phyloP scores from a whole-genome alignment of 2,329 filamentous ascomycete species.

The Fusarium mundagurra region DNA sequence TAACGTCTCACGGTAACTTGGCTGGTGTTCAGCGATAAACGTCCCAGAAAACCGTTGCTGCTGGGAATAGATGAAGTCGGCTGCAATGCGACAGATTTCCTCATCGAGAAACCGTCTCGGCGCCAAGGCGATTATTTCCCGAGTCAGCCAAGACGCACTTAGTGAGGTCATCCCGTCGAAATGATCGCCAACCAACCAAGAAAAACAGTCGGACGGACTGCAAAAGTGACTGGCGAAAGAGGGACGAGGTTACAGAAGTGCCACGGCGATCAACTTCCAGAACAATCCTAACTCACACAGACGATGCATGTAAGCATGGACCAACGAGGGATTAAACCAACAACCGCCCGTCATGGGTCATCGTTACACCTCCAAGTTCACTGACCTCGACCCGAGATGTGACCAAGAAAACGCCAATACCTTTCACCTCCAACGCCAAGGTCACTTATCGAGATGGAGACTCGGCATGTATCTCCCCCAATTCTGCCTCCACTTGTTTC shows the following conservation, averaged over 20 bases:
- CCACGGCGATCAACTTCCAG: constrained; percentile 21
- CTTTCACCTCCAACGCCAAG: constrained; percentile 14
- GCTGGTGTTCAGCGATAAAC: background rate
- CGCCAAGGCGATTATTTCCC: constrained; percentile 25
- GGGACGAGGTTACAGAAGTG: constrained; percentile 13
- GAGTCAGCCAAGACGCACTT: constrained; percentile 12
- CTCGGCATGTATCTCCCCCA: background rate
- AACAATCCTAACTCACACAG: background rate
- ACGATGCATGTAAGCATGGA: constrained; percentile 13
- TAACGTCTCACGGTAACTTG: background rate
- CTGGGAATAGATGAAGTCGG: background rate
- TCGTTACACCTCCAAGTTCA: background rate
- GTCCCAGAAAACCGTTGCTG: background rate
- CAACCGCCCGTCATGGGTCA: background rate
- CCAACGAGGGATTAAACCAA: constrained; percentile 25
- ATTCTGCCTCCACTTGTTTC: background rate
- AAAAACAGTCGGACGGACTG: background rate
- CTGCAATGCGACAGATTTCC: background rate
- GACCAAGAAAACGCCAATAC: background rate
- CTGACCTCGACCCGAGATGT: background rate
- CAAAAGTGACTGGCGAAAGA: background rate
- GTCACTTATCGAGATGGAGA: background rate
- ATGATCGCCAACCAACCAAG: constrained; percentile 6
- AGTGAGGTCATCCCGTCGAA: constrained; percentile 26
- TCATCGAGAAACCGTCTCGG: background rate